These are phyloP conservation scores for Leishmania turanica DNA, from an alignment of 208 protist species.

Conservation along the genomic window DNA sequence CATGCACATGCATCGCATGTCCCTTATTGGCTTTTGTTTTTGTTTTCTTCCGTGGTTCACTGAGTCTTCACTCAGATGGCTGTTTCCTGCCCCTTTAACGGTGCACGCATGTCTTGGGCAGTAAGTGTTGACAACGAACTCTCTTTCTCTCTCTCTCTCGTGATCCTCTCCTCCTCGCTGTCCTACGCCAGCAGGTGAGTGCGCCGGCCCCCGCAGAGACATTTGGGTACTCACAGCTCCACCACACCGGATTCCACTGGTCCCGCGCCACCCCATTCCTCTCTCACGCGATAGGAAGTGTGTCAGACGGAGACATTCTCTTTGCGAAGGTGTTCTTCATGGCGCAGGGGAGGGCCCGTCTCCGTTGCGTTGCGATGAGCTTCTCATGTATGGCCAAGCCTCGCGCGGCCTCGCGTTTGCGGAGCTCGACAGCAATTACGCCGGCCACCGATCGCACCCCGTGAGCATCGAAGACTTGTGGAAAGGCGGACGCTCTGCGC, in stretches of 20 bases:
- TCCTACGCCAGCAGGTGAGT: not conserved
- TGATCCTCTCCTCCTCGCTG: not conserved
- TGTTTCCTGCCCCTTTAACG: not conserved
- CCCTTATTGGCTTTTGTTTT: not conserved
- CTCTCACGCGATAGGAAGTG: no score
- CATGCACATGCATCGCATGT: not conserved
- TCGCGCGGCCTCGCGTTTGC: no score
- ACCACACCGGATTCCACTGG: not conserved
- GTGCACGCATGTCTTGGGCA: not conserved
- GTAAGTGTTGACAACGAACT: not conserved
- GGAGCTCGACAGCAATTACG: no score
- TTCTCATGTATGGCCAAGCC: no score
- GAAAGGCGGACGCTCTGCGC: no score
- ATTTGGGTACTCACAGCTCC: not conserved
- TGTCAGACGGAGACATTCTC: no score
- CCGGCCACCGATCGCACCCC: no score
- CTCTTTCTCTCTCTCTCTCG: not conserved
- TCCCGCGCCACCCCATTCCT: not conserved
- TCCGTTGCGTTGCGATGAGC: no score
- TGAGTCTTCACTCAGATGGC: conserved; percentile 2
- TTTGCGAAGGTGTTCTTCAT: no score
- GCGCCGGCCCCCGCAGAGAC: not conserved
- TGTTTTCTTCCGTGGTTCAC: not conserved
- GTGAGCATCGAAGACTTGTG: no score
- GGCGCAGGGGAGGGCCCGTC: no score